Evolutionary conservation across 495 filamentous ascomycete species (phyloP), one percentile per base, ranked within the genome.

Genomic region (Aspergillus olivimuriae): DNA sequence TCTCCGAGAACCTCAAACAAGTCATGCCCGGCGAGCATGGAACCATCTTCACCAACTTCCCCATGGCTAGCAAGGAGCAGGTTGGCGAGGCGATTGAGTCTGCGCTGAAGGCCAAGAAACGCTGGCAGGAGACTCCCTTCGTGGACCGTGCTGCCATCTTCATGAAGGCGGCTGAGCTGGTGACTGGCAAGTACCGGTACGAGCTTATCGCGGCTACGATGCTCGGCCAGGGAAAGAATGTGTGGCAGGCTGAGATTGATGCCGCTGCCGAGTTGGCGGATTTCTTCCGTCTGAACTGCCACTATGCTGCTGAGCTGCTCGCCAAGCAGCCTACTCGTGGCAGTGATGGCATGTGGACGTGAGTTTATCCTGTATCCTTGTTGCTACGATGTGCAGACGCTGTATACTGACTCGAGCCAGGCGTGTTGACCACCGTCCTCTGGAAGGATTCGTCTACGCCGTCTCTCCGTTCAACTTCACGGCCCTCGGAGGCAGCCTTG

Each of bases 161-260:
- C 68, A 75, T 96, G 15, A 94, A 94, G 65, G 92, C 91, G 2
- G 91, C 91, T 12, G 91, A 96, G 63, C 70, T 97, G 24, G 79
- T 95, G 38, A 73, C 84, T 28, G 80, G 76, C 30, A 95, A 96
- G 61, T 96, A 97, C 66, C 79, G 91, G 47, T 94, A 94, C 60
- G 86, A 94, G 36, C 69, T 97, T 41, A 89, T 95, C 76, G 89
- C 92, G 2, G 83, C 87, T 1, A 97, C 91, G 0, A 95, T 97
- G 77, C 71, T 95, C 7, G 91, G 91, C 21, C 91, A 97, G 62
- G 91, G 91, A 37, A 97, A 97, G 74, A 96, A 95, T 58, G 84
- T 86, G 15, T 96, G 89, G 89, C 91, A 97, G 60, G 91, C 86
- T 34, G 91, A 97, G 73, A 95, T 96, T 50, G 91, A 97, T 66